Evolutionary conservation across 805 yeast genomes (phyloP), one percentile per base, ranked within the genome.

Genomic region (Suhomyces pyralidae): DNA sequence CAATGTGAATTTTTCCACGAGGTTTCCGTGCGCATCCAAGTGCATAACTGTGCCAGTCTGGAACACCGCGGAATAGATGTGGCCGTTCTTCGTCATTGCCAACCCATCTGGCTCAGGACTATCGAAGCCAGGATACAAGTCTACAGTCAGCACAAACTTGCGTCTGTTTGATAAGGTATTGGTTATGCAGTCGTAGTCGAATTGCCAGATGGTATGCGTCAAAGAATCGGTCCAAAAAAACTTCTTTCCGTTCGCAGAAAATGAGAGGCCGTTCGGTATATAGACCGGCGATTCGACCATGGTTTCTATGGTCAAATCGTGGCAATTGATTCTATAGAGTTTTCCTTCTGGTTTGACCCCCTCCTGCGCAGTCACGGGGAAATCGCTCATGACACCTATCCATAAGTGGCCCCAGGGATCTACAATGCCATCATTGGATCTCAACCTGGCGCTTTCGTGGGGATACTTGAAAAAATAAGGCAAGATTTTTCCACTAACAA

Each of bases 341-440:
- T 54, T 75, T 1, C 97, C 97, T 50, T 80, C 81, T 1, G 73
- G 69, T n/a, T 64, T 50, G 14, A 66, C 62, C 14, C 66, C 68
- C 14, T 72, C 76, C 22, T 15, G 14, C 14, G 48, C 47, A 8
- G 64, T 51, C 19, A 58, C 45, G 6, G 66, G 69, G 58, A 81
- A 82, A 53, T 82, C 83, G 20, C 77, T 76, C 96, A 91, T 91
- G 19, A 92, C 76, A 1, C 97, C 97, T 48, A 88, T 82, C 81
- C 88, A 86, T 48, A 90, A 79, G 55, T 85, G 78, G 0, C 97
- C 96, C 61, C 81, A 72, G 3, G 88, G 86, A 54, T 89, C 91
- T 40, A 90, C 80, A 45, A 82, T 80, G 0, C 97, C 97, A 64
- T 91, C 97, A 62, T 91, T 91, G 42, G 94, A 86, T 20, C 79